Conservation (phyloP, 352 stramenopile species). For the Phytophthora europaea region DNA sequence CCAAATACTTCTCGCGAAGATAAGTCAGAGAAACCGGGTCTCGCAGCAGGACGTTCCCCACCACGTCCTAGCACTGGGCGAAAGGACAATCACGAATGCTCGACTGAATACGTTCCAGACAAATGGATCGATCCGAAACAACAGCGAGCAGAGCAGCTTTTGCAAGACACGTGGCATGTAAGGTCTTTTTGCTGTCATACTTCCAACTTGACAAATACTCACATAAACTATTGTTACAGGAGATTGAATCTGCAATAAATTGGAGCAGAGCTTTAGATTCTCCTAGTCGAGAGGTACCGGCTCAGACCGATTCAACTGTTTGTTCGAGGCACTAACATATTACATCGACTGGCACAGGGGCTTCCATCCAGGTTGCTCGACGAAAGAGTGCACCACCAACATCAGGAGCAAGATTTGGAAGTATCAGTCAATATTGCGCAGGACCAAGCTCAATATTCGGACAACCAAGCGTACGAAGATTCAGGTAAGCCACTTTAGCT, state of each 20-base stretch:
- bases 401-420: constrained; percentile 3
- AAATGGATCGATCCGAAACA: constrained; percentile 52
- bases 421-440: neutral
- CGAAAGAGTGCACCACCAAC: constrained; percentile 7
- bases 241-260: constrained; percentile 38
- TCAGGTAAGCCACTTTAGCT: constrained; percentile 10
- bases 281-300: constrained; percentile 4
- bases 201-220: neutral
- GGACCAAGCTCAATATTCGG: constrained; percentile 2
- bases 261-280: constrained; percentile 15
- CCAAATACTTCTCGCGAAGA: constrained; percentile 22
- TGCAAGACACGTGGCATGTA: constrained; percentile 51
- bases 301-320: neutral
- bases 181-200: neutral
- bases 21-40: neutral
- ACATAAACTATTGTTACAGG: constrained; percentile 3
- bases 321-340: neutral
- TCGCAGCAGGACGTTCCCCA: neutral
- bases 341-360: constrained; percentile 1
- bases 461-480: constrained; percentile 20
- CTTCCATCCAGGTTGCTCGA: constrained; percentile 25
- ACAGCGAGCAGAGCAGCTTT: constrained; percentile 41
- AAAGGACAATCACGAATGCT: constrained; percentile 13
- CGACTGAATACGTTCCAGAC: neutral
- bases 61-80: constrained; percentile 27